A percentile compares a stretch with the other conserved stretches of the same genome.
Evolutionary conservation across 2,329 filamentous ascomycete genomes (phyloP).

Genomic region (Calonectria multiphialidica): DNA sequence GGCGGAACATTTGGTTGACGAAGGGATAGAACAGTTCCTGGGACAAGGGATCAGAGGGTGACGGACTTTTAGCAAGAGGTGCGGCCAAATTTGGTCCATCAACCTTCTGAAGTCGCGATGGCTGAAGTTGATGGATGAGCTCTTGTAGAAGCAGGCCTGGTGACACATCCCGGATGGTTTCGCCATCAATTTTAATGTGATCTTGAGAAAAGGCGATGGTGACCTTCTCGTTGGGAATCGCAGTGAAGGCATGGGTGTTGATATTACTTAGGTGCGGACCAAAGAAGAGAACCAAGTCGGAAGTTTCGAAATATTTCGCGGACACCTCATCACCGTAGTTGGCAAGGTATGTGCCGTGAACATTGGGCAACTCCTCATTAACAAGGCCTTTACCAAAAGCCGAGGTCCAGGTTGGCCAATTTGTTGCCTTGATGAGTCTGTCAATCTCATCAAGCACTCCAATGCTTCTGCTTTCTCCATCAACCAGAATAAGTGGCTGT

Average conservation of each 20-base stretch:
- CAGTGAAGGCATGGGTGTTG: constrained; percentile 56
- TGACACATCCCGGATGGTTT: constrained; percentile 47
- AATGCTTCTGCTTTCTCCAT: neutral
- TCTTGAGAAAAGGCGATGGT: constrained; percentile 50
- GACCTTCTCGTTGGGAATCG: constrained; percentile 48
- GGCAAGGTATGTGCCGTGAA: neutral
- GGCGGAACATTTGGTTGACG: constrained; percentile 59
- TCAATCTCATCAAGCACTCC: neutral
- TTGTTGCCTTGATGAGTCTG: neutral
- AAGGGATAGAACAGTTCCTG: constrained; percentile 53
- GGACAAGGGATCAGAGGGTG: constrained; percentile 28
- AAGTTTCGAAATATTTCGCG: neutral
- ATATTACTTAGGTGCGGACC: constrained; percentile 47
- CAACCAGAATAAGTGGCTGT: neutral
- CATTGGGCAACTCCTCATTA: neutral
- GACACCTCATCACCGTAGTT: neutral
- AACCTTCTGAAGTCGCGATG: constrained; percentile 39
- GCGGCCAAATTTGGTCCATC: neutral
- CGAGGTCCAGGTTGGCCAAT: neutral
- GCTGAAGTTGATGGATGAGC: constrained; percentile 39
- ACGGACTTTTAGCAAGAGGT: neutral
- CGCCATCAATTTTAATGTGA: constrained; percentile 45
- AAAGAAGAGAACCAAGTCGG: neutral
- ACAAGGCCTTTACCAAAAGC: neutral
- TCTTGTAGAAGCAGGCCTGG: constrained; percentile 33